phyloP scores from a whole-genome alignment of 208 protist species.

The Angomonas deanei region DNA sequence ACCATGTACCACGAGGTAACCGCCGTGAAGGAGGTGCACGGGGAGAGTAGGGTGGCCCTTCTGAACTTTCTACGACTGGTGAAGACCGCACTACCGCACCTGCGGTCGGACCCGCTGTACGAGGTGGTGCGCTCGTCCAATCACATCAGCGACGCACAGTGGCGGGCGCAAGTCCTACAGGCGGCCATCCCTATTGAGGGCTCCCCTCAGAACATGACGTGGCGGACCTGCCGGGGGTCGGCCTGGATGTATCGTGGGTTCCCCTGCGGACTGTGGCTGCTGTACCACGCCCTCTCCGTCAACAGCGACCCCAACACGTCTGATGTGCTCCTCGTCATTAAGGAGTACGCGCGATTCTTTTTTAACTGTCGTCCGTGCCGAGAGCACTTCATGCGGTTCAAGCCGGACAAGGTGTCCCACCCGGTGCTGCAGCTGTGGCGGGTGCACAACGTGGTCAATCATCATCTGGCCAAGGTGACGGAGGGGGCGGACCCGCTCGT shows the following conservation, averaged over 20 bases:
- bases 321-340: slow-evolving; percentile 33
- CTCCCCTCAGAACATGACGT: slow-evolving; percentile 28
- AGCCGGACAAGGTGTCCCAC: slow-evolving; percentile 17
- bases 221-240: slow-evolving; percentile 56
- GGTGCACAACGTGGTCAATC: slow-evolving; percentile 72
- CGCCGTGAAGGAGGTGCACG: slow-evolving; percentile 19
- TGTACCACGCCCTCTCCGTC: slow-evolving; percentile 61
- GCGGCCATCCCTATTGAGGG: slow-evolving; percentile 51
- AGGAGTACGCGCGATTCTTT: slow-evolving; percentile 52
- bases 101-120: slow-evolving; percentile 30
- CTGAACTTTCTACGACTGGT: slow-evolving; percentile 40
- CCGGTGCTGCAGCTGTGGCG: slow-evolving; percentile 54
- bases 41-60: slow-evolving; percentile 21
- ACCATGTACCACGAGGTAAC: slow-evolving; percentile 60
- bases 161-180: slow-evolving; percentile 34
- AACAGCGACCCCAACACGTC: not conserved
- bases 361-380: slow-evolving; percentile 58
- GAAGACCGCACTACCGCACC: slow-evolving; percentile 25
- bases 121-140: slow-evolving; percentile 10
- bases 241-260: slow-evolving; percentile 54
- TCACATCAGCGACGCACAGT: slow-evolving; percentile 14
- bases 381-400: slow-evolving; percentile 45
- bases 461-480: slow-evolving; percentile 19
- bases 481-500: slow-evolving; percentile 46
- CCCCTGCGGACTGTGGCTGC: slow-evolving; percentile 69